Percentiles rank a stretch among this genome's conserved stretches.
Conservation (phyloP, 2,329 filamentous ascomycete species). For the Dryadomyces quercus-mongolicae region DNA sequence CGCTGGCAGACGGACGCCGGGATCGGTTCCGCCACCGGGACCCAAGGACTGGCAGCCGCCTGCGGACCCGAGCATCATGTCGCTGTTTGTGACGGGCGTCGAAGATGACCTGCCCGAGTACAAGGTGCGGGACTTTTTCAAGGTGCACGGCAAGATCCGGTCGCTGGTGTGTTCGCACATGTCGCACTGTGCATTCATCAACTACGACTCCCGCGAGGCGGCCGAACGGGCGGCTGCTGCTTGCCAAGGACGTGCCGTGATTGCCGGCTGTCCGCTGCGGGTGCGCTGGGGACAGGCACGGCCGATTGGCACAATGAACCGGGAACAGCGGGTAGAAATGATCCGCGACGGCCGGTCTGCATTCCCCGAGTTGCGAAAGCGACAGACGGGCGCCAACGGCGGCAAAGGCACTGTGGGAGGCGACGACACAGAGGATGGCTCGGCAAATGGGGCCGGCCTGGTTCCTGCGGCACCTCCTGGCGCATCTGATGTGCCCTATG, state of each 20-base stretch:
- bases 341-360: slow-evolving; percentile 62
- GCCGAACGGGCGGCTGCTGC: slow-evolving; percentile 78
- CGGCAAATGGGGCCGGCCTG: slow-evolving; percentile 18
- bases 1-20: slow-evolving; percentile 38
- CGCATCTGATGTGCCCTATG: slow-evolving; percentile 66
- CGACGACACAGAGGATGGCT: slow-evolving; percentile 12
- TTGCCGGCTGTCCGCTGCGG: slow-evolving; percentile 80
- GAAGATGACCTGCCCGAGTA: slow-evolving; percentile 94
- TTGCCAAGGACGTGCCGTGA: slow-evolving; percentile 78
- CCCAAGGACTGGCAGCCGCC: slow-evolving; percentile 82
- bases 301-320: slow-evolving; percentile 82
- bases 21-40: slow-evolving; percentile 64
- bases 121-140: slow-evolving; percentile 83
- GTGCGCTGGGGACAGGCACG: slow-evolving; percentile 91
- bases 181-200: slow-evolving; percentile 93
- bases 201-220: slow-evolving; percentile 72
- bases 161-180: slow-evolving; percentile 93
- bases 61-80: slow-evolving; percentile 73
- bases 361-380: slow-evolving; percentile 31
- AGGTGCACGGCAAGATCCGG: slow-evolving; percentile 76
- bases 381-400: slow-evolving; percentile 11
- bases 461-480: slow-evolving; percentile 69
- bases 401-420: not conserved
- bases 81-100: slow-evolving; percentile 86
- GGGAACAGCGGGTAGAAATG: slow-evolving; percentile 71